A percentile compares a stretch with the other conserved stretches of the same genome.
These are phyloP conservation scores for Angomonas deanei DNA, from an alignment of 208 protist genomes.

Conservation along the genomic window DNA sequence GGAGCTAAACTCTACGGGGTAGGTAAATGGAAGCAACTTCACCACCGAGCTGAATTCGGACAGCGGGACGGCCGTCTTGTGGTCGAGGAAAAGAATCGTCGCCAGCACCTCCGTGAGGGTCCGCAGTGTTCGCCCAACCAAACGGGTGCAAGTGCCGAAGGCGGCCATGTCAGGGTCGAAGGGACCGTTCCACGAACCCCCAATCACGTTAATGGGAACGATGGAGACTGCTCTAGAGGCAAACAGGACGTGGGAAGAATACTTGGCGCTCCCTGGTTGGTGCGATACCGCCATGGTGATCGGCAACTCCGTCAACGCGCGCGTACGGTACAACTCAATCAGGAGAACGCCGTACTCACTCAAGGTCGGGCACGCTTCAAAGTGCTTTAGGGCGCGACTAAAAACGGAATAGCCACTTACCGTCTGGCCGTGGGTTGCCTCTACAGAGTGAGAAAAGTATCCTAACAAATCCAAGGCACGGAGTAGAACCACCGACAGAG, in stretches of 20 bases:
- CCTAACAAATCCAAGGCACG: constrained; percentile 86
- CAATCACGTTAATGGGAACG: constrained; percentile 62
- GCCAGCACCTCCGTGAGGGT: constrained; percentile 67
- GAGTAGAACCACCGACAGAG: constrained; percentile 59
- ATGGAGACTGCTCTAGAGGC: constrained; percentile 80
- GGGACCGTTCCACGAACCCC: constrained; percentile 55
- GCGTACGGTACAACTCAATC: constrained; percentile 81
- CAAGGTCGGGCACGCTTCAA: constrained; percentile 58
- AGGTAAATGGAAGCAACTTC: constrained; percentile 50
- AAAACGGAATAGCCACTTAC: constrained; percentile 53
- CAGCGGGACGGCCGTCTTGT: constrained; percentile 39
- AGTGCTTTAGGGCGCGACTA: constrained; percentile 42
- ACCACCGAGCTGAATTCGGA: constrained; percentile 46
- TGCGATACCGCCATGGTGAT: constrained; percentile 6
- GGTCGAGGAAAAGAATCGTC: constrained; percentile 46
- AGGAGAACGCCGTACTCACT: constrained; percentile 80
- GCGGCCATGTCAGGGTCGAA: constrained; percentile 80
- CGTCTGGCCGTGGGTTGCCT: constrained; percentile 20
- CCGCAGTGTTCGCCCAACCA: constrained; percentile 62
- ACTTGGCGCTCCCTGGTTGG: constrained; percentile 1
- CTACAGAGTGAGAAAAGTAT: constrained; percentile 81
- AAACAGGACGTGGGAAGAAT: constrained; percentile 37
- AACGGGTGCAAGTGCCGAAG: constrained; percentile 67
- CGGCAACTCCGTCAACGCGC: constrained; percentile 36
- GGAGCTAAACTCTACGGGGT: constrained; percentile 66